Evolutionary conservation across 1,284 basidiomycete species (phyloP), one percentile per base, ranked within the genome.

Genomic region (Fomitopsis pinicola): DNA sequence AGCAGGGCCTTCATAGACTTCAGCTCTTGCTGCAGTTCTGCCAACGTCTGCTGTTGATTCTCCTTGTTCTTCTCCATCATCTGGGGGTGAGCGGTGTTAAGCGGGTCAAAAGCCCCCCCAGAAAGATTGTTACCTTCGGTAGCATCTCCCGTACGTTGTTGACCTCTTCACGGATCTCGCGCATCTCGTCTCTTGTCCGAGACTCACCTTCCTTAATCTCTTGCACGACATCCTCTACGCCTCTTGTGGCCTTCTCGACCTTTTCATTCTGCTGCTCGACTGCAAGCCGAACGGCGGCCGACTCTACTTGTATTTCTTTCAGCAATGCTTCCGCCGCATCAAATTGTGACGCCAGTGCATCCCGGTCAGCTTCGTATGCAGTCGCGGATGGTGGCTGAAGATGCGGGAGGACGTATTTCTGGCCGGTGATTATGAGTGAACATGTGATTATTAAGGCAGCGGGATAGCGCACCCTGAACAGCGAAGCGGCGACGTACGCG

Each of bases 1-100:
- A 99, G 80, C 17, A 99, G 83, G 0, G 95, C 89, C 75, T 98
- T 98, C 65, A 99, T 81, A 0, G 95, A 97, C 72, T 96, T 95
- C 68, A 99, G 83, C 73, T 99, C 97, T 68, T 94, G 89, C 71
- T 98, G 96, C 17, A 99, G 81, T 66, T 96, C 95, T 36, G 82
- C 78, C 10, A 97, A 80, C 5, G 91, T 89, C 65, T 92, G 86
- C 17, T 83, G 82, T 72, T 95, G 92, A 35, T 82, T 82, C 62
- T 95, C 90, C 70, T 94, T 92, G 72, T 93, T 94, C 78, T 94
- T 96, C 63, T 97, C 94, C 62, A 98, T 90, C 89, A 98, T 91
- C 93, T 97, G 28, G 2, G 10, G 19, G 36, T 59, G 40, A 59
- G 44, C 45, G 48, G 54, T 28, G 59, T 33, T 45, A 10, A 33